Evolutionary conservation across 495 filamentous ascomycete species (phyloP), one percentile per base, ranked within the genome.

Genomic region (Xylaria scruposa): DNA sequence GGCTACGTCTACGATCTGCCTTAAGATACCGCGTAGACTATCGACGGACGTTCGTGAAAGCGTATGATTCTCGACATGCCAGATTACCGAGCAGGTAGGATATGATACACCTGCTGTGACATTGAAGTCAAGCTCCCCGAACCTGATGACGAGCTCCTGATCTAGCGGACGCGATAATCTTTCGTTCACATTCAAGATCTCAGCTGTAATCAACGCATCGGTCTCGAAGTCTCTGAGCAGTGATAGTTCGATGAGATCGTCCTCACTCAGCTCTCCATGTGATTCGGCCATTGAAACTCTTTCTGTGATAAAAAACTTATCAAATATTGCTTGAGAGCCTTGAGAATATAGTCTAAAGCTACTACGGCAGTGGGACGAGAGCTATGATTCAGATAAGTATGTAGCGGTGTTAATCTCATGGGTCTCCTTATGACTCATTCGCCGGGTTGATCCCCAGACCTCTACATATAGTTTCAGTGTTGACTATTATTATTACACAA

Each of bases 1-100:
- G 12, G 54, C 54, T 33, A 12, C 10, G 3, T 33, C 54, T 31
- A 58, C 54, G 4, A 33, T 58, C 9, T 33, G 5, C 26, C 68
- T 40, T 81, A 74, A 19, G 80, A 76, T 29, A 80, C 78, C 38
- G 8, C 78, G 76, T n/a, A 80, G 78, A 0, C 67, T 59, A 59
- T 78, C 77, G 6, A 76, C 70, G 26, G 70, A 63, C 40, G 29
- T 51, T 53, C 77, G 76, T 9, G 76, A 59, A 10, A 79, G 62
- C 1, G 63, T 49, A 17, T 60, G 51, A 56, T 78, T 80, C 10
- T 80, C 72, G 19, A 78, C 63, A 38, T 67, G 67, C 72, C 72
- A 79, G 33, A 44, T 72, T 15, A 74, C 70, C 5, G 72, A 60
- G 2, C 51, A 51, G 38, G 70, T 74, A 33, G 77, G 78, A 62